Evolutionary conservation across 192 early-diverging fungal genomes (phyloP), one percentile per base, ranked within the genome.

Genomic region (Backusella westeae): DNA sequence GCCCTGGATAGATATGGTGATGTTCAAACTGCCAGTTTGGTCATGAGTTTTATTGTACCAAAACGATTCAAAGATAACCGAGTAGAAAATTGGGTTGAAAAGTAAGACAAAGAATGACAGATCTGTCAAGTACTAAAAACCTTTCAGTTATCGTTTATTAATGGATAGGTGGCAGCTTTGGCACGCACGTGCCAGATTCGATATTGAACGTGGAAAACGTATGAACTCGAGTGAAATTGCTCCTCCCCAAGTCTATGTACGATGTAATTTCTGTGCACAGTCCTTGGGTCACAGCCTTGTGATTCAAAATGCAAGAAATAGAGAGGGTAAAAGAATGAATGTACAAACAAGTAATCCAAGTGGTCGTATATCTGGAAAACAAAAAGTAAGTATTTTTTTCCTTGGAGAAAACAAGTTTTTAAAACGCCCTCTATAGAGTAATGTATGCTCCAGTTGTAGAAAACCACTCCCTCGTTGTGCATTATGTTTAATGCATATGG

Each of bases 161-260:
- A 86, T 99, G 32, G 96, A 99, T 84, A 87, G 89, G 59, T 96
- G 92, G 94, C 89, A 94, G 63, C 85, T 98, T 72, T 98, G 90
- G 71, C 92, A 94, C 63, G 85, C 84, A n/a, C 88, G 98, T 2
- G 94, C 95, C 34, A 81, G 88, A 38, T 98, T 98, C 81, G 98
- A 99, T 84, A 99, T 99, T 77, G 86, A 86, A 15, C 88, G 93
- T 34, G 91, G 91, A 71, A 92, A 92, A 15, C 78, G 85, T 67
- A 77, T 91, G 69, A 78, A 86, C 19, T 81, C 88, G 8, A 82
- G 86, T 9, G 85, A 91, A 8, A 87, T 89, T 44, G 85, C 88
- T 9, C 88, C 87, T 8, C 90, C 96, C 17, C 95, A 94, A 79
- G 90, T 95, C 6, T 93, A 95, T 77, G 87, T 97, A 66, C 91